Evolutionary conservation across 805 yeast genomes (phyloP), one percentile per base, ranked within the genome.

Genomic region (Millerago galiae): DNA sequence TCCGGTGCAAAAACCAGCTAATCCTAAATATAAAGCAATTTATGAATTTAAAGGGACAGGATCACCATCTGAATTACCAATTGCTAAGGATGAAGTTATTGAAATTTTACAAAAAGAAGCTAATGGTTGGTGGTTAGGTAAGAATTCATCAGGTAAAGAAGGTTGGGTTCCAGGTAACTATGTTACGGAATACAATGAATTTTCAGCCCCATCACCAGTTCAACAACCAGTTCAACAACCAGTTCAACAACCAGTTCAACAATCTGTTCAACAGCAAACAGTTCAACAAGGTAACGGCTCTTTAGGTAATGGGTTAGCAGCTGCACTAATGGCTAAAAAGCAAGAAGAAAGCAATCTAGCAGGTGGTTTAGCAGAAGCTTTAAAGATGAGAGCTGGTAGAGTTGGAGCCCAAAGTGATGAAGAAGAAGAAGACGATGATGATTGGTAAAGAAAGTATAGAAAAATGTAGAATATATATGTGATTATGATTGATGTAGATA

Each of bases 81-180:
- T 91, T 32, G 65, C 72, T 6, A 84, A 83, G 54, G 96, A 85
- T 45, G 84, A 85, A 35, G 68, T 87, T 37, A 79, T 91, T 30
- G 78, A 78, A 47, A 77, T 93, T 28, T 66, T 80, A 3, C 81
- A 75, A 56, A 79, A 83, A 49, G 86, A 83, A 44, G 79, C 81
- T 36, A 90, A 86, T 48, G 96, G 96, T 14, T 93, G 99, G 99
- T 91, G 95, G 54, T 71, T 93, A 44, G 97, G 89, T 9, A 93
- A 85, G 33, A 58, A 81, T 1, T 24, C 30, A 4, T 9, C 15
- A 11, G 42, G 42, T 17, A 75, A 69, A 43, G 93, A 89, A 60
- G 99, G 99, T 5, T 93, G 99, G 99, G 91, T 93, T 11, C 99
- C 99, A 12, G 83, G 93, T 17, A 85, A 90, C n/a, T 93, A 90